Conservation (phyloP, 352 stramenopile genomes). For the Globisporangium middletonii region DNA sequence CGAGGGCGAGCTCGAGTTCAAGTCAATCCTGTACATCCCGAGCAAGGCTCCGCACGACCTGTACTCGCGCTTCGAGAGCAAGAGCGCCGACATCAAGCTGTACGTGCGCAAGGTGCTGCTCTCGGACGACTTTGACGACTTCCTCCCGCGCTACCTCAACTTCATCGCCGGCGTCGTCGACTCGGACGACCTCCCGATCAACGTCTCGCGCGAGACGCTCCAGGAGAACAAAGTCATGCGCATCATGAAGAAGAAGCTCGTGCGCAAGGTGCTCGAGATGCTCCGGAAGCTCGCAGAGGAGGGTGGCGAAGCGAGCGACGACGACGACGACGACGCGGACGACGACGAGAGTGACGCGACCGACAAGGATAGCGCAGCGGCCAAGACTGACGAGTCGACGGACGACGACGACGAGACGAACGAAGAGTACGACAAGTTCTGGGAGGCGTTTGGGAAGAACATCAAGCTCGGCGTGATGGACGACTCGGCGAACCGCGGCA, state of each 20-base stretch:
- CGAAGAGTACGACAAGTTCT: slow-evolving; percentile 97
- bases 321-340: slow-evolving; percentile 47
- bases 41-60: slow-evolving; percentile 78
- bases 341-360: slow-evolving; percentile 45
- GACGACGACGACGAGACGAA: slow-evolving; percentile 62
- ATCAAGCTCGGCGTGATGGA: slow-evolving; percentile 99
- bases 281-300: slow-evolving; percentile 92
- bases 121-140: slow-evolving; percentile 96
- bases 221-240: slow-evolving; percentile 99
- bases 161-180: slow-evolving; percentile 99
- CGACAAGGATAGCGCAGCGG: slow-evolving; percentile 79
- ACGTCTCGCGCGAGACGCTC: slow-evolving; percentile 98
- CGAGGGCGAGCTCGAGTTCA: slow-evolving; percentile 99
- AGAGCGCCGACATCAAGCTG: slow-evolving; percentile 92
- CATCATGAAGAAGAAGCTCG: slow-evolving; percentile 99
- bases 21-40: slow-evolving; percentile 98
- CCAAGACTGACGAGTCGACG: slow-evolving; percentile 22
- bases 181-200: slow-evolving; percentile 98
- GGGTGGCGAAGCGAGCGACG: slow-evolving; percentile 78
- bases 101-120: slow-evolving; percentile 99
- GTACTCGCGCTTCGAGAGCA: slow-evolving; percentile 90
- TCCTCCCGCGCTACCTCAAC: slow-evolving; percentile 97
- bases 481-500: slow-evolving; percentile 92
- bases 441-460: slow-evolving; percentile 96
- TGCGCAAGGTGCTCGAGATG: slow-evolving; percentile 99